These are phyloP conservation scores for Cryptococcus jaspeensis DNA, from an alignment of 1,284 basidiomycete genomes.

Conservation along the genomic window DNA sequence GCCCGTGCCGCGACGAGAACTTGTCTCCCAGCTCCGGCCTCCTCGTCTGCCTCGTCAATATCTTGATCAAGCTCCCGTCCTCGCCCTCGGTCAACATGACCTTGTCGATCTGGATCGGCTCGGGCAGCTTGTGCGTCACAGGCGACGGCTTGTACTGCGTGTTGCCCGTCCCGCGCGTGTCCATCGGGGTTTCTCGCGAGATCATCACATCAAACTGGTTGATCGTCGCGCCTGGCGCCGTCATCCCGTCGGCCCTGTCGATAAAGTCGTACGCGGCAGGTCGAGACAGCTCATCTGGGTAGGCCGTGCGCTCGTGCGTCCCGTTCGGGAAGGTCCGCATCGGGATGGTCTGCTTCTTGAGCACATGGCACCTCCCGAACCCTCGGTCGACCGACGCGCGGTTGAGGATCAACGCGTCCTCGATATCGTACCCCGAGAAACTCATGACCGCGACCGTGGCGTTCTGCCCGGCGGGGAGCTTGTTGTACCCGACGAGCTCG, in stretches of 20 bases:
- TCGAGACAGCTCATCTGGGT: constrained; percentile 78
- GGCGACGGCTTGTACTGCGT: constrained; percentile 77
- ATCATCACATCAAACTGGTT: constrained; percentile 93
- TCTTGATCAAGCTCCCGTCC: constrained; percentile 96
- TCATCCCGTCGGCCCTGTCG: constrained; percentile 87
- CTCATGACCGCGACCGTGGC: constrained; percentile 99
- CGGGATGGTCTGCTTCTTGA: constrained; percentile 91
- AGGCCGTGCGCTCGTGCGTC: constrained; percentile 81
- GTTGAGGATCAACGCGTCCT: constrained; percentile 97
- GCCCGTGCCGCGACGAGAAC: constrained; percentile 96
- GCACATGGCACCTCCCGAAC: constrained; percentile 94
- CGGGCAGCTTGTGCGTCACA: constrained; percentile 86
- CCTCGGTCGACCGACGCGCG: constrained; percentile 93
- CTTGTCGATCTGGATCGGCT: constrained; percentile 94
- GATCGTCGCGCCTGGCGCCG: constrained; percentile 90
- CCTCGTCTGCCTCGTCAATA: constrained; percentile 95
- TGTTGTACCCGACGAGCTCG: constrained; percentile 94
- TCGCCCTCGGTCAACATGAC: constrained; percentile 93
- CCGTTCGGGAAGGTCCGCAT: constrained; percentile 97
- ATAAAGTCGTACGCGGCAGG: constrained; percentile 76
- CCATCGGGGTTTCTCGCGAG: constrained; percentile 90
- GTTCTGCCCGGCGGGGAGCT: constrained; percentile 95
- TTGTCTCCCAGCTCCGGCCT: constrained; percentile 97
- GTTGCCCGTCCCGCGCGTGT: constrained; percentile 65
- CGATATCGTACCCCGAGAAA: constrained; percentile 99